A percentile compares a stretch with the other conserved stretches of the same genome.
Evolutionary conservation across 169 alveolate genomes (phyloP).

Genomic region (Plasmodium sp.): DNA sequence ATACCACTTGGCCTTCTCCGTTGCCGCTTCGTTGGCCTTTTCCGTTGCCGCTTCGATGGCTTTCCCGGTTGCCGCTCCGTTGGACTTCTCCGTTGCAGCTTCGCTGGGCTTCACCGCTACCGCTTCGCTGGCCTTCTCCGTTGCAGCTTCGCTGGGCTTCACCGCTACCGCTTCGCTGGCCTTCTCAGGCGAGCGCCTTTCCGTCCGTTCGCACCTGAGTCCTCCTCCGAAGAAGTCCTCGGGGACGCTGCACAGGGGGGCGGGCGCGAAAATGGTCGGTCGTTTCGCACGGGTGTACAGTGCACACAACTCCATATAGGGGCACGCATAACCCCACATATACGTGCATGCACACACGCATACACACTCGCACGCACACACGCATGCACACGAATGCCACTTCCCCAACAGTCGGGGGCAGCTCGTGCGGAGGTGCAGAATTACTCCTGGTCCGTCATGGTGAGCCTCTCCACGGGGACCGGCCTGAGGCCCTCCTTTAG

Average conservation of each 20-base stretch:
- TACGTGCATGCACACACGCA: neutral
- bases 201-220: conserved; percentile 10
- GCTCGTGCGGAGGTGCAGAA: neutral
- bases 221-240: conserved; percentile 60
- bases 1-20: conserved; percentile 37
- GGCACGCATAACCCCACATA: neutral
- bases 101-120: too few relatives aligned
- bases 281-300: neutral
- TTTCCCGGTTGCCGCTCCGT: neutral
- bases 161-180: too few relatives aligned
- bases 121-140: too few relatives aligned
- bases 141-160: too few relatives aligned
- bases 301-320: too few relatives aligned
- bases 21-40: neutral
- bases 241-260: conserved; percentile 24
- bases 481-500: conserved; percentile 9
- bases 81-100: too few relatives aligned
- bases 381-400: neutral
- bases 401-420: neutral
- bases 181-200: neutral
- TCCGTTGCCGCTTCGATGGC: neutral
- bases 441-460: conserved; percentile 57
- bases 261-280: neutral
- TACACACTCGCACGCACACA: too few relatives aligned
- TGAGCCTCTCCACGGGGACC: conserved; percentile 11